Conservation (phyloP, 345 rosid genomes). For the Erysimum cheiranthoides region DNA sequence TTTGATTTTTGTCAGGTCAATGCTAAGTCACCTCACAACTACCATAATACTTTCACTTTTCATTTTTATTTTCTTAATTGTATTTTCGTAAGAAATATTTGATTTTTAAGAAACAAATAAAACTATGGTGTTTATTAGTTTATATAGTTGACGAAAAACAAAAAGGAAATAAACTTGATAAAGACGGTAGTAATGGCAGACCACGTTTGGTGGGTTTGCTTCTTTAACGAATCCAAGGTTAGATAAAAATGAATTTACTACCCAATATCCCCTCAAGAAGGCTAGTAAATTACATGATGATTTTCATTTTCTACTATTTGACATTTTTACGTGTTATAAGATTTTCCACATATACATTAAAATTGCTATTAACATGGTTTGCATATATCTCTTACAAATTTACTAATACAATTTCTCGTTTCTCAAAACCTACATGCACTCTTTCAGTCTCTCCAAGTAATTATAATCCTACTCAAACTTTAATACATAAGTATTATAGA, state of each 20-base stretch:
- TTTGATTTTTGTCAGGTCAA: constrained; percentile 44
- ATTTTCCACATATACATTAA: not conserved
- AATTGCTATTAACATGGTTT: constrained; percentile 1
- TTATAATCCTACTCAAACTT: too few species aligned
- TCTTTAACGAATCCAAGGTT: constrained; percentile 49
- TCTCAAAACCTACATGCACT: not conserved
- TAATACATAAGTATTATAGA: too few species aligned
- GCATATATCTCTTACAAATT: not conserved
- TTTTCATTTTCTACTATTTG: not conserved
- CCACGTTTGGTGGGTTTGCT: constrained; percentile 41
- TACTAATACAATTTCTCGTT: not conserved
- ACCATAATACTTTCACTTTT: constrained; percentile 37
- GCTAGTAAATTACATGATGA: not conserved
- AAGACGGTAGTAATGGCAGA: constrained; percentile 47
- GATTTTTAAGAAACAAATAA: not conserved
- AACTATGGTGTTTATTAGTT: constrained; percentile 26
- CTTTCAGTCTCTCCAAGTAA: not conserved
- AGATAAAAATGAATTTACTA: constrained; percentile 11
- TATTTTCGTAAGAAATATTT: constrained; percentile 15
- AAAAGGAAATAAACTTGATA: constrained; percentile 25
- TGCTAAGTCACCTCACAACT: constrained; percentile 46
- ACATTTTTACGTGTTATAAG: not conserved
- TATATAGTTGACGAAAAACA: constrained; percentile 15
- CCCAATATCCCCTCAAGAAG: constrained; percentile 10
- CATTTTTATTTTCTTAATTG: not conserved